Conservation (phyloP, 306 rosid species). For the Prinsepia uniflora region DNA sequence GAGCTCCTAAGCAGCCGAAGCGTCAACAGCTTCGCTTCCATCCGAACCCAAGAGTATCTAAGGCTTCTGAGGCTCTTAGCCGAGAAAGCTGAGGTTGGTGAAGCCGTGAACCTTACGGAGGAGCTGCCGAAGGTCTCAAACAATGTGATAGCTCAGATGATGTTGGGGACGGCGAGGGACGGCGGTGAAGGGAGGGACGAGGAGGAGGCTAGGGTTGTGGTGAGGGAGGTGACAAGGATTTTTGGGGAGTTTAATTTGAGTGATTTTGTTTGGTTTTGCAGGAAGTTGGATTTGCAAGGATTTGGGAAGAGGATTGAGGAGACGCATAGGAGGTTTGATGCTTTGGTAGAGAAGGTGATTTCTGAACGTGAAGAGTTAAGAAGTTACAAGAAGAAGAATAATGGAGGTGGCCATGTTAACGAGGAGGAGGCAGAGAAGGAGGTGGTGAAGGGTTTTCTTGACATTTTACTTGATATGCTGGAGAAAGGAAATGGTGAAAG, state of each 20-base stretch:
- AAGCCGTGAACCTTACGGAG: conserved; percentile 29
- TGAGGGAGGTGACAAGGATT: conserved; percentile 35
- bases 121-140: conserved; percentile 34
- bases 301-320: conserved; percentile 37
- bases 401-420: background rate
- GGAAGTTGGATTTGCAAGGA: conserved; percentile 28
- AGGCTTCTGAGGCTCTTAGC: conserved; percentile 24
- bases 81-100: conserved; percentile 11
- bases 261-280: conserved; percentile 30
- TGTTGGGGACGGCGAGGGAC: conserved; percentile 28
- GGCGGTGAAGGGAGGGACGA: background rate
- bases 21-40: conserved; percentile 3
- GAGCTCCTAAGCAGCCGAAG: conserved; percentile 35
- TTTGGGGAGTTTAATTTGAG: conserved; percentile 37
- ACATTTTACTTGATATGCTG: conserved; percentile 38
- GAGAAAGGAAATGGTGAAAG: conserved; percentile 5
- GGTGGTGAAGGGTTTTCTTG: conserved; percentile 38
- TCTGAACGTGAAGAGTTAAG: conserved; percentile 28
- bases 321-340: conserved; percentile 26
- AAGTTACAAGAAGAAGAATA: conserved; percentile 11
- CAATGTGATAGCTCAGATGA: conserved; percentile 41
- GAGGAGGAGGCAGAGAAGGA: conserved; percentile 16
- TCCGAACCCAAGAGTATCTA: conserved; percentile 28
- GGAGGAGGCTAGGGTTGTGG: conserved; percentile 26
- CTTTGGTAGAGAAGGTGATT: conserved; percentile 38